Evolutionary conservation across 257 asterid species (phyloP), one percentile per base, ranked within the genome.

Genomic region (Petrea volubilis): DNA sequence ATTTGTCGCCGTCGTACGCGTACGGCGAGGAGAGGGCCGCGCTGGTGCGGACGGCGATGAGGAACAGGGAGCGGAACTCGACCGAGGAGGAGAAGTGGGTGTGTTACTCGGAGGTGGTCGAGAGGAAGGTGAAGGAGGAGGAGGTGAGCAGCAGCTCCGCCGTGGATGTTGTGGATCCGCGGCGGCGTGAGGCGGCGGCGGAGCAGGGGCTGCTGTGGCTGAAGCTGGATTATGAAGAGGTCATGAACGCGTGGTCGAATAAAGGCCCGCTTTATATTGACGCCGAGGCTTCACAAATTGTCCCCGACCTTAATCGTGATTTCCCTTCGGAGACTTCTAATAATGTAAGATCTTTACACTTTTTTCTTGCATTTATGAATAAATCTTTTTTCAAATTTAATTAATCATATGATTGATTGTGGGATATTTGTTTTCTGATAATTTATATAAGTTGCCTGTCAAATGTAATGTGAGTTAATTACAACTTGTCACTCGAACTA

Each of bases 41-140:
- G 69, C 91, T 93, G 1, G 87, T 80, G 31, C 88, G 97, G 80
- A 86, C 79, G 78, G 98, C 98, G 78, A 28, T 93, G 71, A 73
- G 89, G 86, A 88, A 71, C 43, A 80, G 83, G 25, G 94, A 86
- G 81, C 81, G 96, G 57, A 94, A 91, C 6, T 69, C 87, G 10
- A 81, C 88, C 50, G 98, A 87, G 73, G 98, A 87, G 73, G 98
- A 91, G 72, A 91, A 82, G 80, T 93, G 96, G 90, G 96, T 93
- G 71, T 65, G 84, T 33, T 91, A 90, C 84, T 90, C 97, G 28
- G 94, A 93, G 76, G 97, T 93, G 40, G 98, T 92, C 0, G 92
- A 88, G 74, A 74, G 86, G 83, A 83, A 80, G 75, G 80, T 81
- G 77, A 87, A 87, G 72, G 98, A 90, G 73, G 96, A 93, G 80